Percentiles rank a stretch among this genome's conserved stretches.
phyloP scores from a whole-genome alignment of 352 stramenopile species.

The Blastocystis sp. region DNA sequence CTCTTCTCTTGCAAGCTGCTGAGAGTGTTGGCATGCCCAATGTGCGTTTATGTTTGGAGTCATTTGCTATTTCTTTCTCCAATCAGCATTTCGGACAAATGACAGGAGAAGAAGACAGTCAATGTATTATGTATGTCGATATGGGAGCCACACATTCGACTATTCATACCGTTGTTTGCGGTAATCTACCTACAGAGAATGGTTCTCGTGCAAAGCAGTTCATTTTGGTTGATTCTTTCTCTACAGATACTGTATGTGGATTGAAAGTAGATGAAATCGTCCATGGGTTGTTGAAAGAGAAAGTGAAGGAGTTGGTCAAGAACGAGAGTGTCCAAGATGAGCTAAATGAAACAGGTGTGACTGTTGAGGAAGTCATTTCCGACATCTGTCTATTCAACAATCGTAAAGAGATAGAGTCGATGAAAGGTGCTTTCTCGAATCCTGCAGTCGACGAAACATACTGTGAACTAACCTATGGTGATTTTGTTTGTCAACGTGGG shows the following conservation, averaged over 20 bases:
- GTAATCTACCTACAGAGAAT: background rate
- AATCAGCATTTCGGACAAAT: background rate
- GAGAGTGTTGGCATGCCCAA: background rate
- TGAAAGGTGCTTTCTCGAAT: background rate
- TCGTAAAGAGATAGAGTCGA: conserved; percentile 5
- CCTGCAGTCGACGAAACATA: background rate
- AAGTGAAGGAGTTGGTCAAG: background rate
- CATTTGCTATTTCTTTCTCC: background rate
- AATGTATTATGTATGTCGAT: background rate
- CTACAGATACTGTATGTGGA: background rate
- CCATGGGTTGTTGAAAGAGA: background rate
- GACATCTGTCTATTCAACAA: background rate
- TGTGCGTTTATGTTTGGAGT: background rate
- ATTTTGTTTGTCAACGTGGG: background rate
- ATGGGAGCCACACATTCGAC: background rate
- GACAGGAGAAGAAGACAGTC: background rate
- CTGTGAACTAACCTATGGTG: background rate
- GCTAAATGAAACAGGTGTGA: background rate
- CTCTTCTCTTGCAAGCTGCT: background rate
- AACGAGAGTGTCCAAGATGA: background rate
- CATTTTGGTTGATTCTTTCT: background rate
- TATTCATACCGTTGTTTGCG: background rate
- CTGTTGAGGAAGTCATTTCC: background rate
- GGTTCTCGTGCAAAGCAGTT: background rate
- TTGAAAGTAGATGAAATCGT: background rate